Evolutionary conservation across 108 stramenopile species (phyloP).

Genomic region (Cyclotella baltica): DNA sequence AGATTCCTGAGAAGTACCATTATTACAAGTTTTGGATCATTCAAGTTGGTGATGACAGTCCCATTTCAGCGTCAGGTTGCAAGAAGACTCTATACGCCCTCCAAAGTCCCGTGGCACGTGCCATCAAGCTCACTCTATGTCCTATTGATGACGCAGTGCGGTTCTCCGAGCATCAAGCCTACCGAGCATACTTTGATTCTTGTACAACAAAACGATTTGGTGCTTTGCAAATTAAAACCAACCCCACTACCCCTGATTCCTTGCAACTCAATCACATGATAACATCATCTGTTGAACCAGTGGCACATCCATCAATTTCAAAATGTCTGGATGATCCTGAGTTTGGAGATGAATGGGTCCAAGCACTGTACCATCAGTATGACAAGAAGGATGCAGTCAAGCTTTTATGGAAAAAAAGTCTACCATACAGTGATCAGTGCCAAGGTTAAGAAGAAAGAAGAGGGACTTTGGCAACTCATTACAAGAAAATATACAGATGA

Average conservation of each 20-base stretch:
- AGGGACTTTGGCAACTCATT: not conserved
- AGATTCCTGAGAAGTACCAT: conserved; percentile 2
- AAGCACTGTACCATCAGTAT: conserved; percentile 4
- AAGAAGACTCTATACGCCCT: not conserved
- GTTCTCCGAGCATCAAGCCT: conserved; percentile 1
- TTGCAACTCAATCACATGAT: conserved; percentile 7
- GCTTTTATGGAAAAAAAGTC: not conserved
- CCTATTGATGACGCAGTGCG: not conserved
- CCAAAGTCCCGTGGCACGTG: not conserved
- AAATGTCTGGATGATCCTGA: conserved; percentile 11
- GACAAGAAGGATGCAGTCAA: conserved; percentile 6
- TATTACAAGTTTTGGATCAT: conserved; percentile 1
- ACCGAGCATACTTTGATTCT: not conserved
- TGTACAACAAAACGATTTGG: not conserved
- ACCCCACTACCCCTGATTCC: too few relatives aligned
- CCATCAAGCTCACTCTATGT: not conserved
- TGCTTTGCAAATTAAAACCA: too few relatives aligned
- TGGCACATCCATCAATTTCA: not conserved
- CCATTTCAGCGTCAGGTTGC: conserved; percentile 4
- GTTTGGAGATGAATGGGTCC: not conserved
- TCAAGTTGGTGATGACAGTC: not conserved
- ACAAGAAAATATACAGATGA: conserved; percentile 8
- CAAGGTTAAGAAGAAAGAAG: conserved; percentile 5
- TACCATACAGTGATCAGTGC: not conserved
- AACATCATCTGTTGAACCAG: not conserved